These are phyloP conservation scores for Pichia eremophila DNA, from an alignment of 805 yeast species.

Conservation along the genomic window DNA sequence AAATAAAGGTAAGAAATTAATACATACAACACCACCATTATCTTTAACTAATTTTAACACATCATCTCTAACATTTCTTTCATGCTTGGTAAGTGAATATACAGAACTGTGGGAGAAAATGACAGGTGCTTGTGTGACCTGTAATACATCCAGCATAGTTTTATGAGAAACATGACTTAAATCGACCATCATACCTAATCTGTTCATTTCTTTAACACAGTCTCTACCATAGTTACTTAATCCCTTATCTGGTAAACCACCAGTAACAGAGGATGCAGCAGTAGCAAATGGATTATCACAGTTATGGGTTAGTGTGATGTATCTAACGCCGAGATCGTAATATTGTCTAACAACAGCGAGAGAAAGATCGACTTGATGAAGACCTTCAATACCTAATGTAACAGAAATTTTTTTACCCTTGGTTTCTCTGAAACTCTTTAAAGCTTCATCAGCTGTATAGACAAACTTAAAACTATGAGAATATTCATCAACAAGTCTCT, in stretches of 20 bases:
- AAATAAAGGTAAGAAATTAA: slow-evolving; percentile 39
- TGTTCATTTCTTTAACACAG: slow-evolving; percentile 40
- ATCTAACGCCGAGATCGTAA: slow-evolving; percentile 42
- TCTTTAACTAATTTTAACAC: slow-evolving; percentile 30
- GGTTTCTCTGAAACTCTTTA: slow-evolving; percentile 23
- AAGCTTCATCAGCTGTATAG: slow-evolving; percentile 32
- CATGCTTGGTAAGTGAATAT: slow-evolving; percentile 30
- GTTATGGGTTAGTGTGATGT: slow-evolving; percentile 45
- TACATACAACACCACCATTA: slow-evolving; percentile 41
- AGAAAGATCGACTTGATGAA: slow-evolving; percentile 43
- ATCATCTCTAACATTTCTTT: slow-evolving; percentile 42
- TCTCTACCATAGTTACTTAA: slow-evolving; percentile 32
- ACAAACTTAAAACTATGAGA: slow-evolving; percentile 33
- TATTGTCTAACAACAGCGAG: slow-evolving; percentile 40
- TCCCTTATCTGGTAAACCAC: slow-evolving; percentile 38
- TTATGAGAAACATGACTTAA: slow-evolving; percentile 41
- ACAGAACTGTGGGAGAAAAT: slow-evolving; percentile 44
- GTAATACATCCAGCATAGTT: slow-evolving; percentile 39
- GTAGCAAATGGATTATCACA: slow-evolving; percentile 52
- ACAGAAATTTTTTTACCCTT: slow-evolving; percentile 35
- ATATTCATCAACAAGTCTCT: slow-evolving; percentile 34
- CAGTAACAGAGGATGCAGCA: slow-evolving; percentile 39
- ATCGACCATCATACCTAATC: slow-evolving; percentile 47
- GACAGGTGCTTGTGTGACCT: slow-evolving; percentile 36
- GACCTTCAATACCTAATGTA: slow-evolving; percentile 45